Base-by-base conservation (phyloP, 129 eudicot species). In the Erigeron canadensis region DNA sequence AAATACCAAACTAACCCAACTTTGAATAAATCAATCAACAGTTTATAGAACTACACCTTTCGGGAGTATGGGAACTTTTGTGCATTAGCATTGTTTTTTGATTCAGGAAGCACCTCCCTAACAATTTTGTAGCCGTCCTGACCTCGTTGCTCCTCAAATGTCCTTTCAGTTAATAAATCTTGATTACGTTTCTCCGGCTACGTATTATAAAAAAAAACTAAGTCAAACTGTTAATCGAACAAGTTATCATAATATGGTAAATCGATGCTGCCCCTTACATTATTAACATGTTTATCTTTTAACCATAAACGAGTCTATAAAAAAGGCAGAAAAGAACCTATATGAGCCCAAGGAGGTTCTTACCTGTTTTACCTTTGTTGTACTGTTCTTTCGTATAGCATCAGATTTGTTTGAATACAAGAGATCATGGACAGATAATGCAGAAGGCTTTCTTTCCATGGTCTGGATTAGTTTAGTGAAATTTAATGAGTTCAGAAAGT, bases 181-280 rank as follows among this genome's bases (percentile, higher is more conserved):
- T 86, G 84, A 73, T 83, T 87, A 51, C 83, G 81, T 85, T 82
- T 80, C 71, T 91, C 96, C 63, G 86, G 79, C 97, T 91, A 22
- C 55, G 82, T 6, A 44, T 69, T 4, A 56, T 65, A 70, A 44
- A 8, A 34, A 60, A 54, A 34, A 5, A 9, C 28, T 15, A 60
- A 17, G 44, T 6, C 28, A 34, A 60, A 13, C 11, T 59, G 42
- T 5, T 8, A 71, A 61, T 18, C 61, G 34, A 61, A 61, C 45
- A 15, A 61, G 16, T 16, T 22, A 10, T 2, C 6, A 8, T 17
- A 73, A 19, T 40, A 42, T 53, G 56, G 19, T 22, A 28, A 15
- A 47, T 28, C 34, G 19, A 41, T n/a, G 15, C 39, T 39, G 78
- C 23, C 23, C 37, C 10, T 65, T 6, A 51, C 50, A 64, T 19